Evolutionary conservation across 805 yeast species (phyloP).

Genomic region (Candida sithepensis): DNA sequence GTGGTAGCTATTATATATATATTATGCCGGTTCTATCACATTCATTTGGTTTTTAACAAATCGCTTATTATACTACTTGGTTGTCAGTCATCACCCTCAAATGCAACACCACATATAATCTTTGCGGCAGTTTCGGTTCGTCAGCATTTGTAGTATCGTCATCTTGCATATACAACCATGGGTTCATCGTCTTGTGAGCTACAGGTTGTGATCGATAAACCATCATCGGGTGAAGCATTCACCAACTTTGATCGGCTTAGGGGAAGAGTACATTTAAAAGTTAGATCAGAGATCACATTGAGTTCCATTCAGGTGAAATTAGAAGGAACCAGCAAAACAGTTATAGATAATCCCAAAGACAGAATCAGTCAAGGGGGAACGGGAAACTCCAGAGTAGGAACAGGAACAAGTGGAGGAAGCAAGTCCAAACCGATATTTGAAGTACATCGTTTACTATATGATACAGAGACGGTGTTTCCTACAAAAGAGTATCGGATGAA

Average conservation of each 20-base stretch:
- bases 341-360: conserved; percentile 30
- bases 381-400: neutral
- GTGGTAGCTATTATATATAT: too few relatives aligned
- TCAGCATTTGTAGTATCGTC: neutral
- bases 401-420: conserved; percentile 2
- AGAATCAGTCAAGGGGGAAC: neutral
- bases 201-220: conserved; percentile 17
- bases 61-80: too few relatives aligned
- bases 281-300: conserved; percentile 39
- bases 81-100: neutral
- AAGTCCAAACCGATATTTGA: conserved; percentile 23
- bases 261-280: conserved; percentile 39
- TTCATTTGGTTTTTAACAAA: too few relatives aligned
- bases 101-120: neutral
- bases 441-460: conserved; percentile 46
- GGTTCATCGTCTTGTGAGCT: conserved; percentile 12
- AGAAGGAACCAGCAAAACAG: conserved; percentile 44
- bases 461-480: conserved; percentile 48
- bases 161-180: neutral
- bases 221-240: conserved; percentile 36
- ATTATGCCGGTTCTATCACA: too few relatives aligned
- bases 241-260: conserved; percentile 43
- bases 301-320: conserved; percentile 48
- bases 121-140: neutral
- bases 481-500: conserved; percentile 45